A percentile compares a stretch with the other conserved stretches of the same genome.
phyloP scores from a whole-genome alignment of 371 early-diverging fungal species.

The Zychaea mexicana region DNA sequence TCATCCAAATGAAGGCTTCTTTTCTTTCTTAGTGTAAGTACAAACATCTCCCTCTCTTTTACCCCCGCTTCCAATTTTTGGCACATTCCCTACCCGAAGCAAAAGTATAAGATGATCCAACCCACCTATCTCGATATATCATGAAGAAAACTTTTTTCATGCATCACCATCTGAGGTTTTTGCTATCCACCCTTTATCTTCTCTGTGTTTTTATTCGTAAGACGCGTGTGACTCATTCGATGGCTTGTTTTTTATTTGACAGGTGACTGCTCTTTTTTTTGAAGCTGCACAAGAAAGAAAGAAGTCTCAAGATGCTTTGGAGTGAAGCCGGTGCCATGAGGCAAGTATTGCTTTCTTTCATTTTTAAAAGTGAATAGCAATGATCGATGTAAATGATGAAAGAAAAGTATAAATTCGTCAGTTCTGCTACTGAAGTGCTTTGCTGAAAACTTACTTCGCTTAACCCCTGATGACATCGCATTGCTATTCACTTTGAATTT shows the following conservation, averaged over 20 bases:
- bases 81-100: no score
- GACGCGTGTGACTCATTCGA: no score
- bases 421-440: constrained; percentile 48
- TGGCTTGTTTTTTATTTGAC: background rate
- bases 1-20: no score
- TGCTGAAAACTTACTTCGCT: constrained; percentile 27
- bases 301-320: background rate
- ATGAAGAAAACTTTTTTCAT: constrained; percentile 39
- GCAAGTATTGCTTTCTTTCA: constrained; percentile 2
- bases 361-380: background rate
- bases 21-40: background rate
- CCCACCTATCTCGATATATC: constrained; percentile 4
- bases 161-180: constrained; percentile 50
- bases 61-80: background rate
- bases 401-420: constrained; percentile 36
- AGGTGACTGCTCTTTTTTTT: background rate
- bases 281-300: background rate
- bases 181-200: no score
- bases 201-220: constrained; percentile 1
- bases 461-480: background rate
- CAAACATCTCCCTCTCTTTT: background rate
- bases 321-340: background rate
- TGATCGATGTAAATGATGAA: constrained; percentile 18
- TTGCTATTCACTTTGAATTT: background rate
- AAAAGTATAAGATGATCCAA: constrained; percentile 13